These are phyloP conservation scores for apple (Malus domestica) DNA, from an alignment of 306 rosid species.

Conservation along the genomic window ASM211411v1 NC_041791.1:6573001-6573500, in stretches of 20 bases:
- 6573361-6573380: constrained; percentile 28
- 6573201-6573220: constrained; percentile 36
- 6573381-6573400: constrained; percentile 36
- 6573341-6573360: constrained; percentile 41
- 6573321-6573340: constrained; percentile 39
- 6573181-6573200: constrained; percentile 23
- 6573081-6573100: constrained; percentile 43
- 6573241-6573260: constrained; percentile 34
- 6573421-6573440: constrained; percentile 34
- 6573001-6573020: constrained; percentile 55
- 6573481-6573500: constrained; percentile 63
- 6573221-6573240: constrained; percentile 31
- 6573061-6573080: constrained; percentile 64
- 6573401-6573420: constrained; percentile 26
- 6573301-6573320: constrained; percentile 80
- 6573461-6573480: constrained; percentile 44
- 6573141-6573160: constrained; percentile 47
- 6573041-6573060: constrained; percentile 71
- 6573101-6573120: constrained; percentile 33
- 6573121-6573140: constrained; percentile 41
- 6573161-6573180: constrained; percentile 24
- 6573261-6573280: constrained; percentile 61
- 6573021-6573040: constrained; percentile 86
- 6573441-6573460: constrained; percentile 54
- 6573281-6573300: constrained; percentile 81